Base-by-base conservation (phyloP, 1,139 yeast species). In the Tardiomyces depauwii region DNA sequence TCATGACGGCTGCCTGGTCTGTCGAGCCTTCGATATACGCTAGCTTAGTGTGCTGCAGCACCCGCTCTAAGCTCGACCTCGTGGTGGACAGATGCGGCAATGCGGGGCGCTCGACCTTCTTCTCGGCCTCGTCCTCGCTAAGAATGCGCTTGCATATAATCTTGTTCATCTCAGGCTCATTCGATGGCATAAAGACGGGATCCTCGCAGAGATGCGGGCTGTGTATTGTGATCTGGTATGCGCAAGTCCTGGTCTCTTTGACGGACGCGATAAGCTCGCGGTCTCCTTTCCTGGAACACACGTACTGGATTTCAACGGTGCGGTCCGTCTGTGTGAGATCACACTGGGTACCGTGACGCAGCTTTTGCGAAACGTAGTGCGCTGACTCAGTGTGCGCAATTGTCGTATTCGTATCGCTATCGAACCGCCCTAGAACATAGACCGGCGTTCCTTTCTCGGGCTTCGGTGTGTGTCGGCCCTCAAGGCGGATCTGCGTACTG, bases 231-330 rank as follows among this genome's bases (percentile, higher is more conserved):
- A 82, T 72, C 53, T 73, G 73, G 57, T 87, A 87, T 43, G 77
- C 77, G 61, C 96, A 88, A 0, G 91, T 82, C 51, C 73, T 75
- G 44, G 77, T 67, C 63, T 89, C 97, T 44, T 68, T 68, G 0
- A 82, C 73, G 49, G 72, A 71, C 16, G 65, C 65, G 2, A 79
- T 63, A 3, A 53, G 51, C 13, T 55, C 60, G 9, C 53, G 51
- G 1, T 61, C 55, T 13, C 51, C 54, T 1, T 59, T 56, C 0
- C 74, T 71, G 52, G 79, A 80, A 62, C 97, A 89, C 33, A 73
- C 68, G 58, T 82, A 87, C 44, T 77, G 76, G 2, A 89, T 65
- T 46, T 82, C 85, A 1, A 80, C 68, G 1, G 73, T 64, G 49
- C 96, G 71, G 3, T 80, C 81, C 39, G 68, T 64, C 0, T 74